Evolutionary conservation across 371 early-diverging fungal species (phyloP).

Genomic region (Mucor sp.): DNA sequence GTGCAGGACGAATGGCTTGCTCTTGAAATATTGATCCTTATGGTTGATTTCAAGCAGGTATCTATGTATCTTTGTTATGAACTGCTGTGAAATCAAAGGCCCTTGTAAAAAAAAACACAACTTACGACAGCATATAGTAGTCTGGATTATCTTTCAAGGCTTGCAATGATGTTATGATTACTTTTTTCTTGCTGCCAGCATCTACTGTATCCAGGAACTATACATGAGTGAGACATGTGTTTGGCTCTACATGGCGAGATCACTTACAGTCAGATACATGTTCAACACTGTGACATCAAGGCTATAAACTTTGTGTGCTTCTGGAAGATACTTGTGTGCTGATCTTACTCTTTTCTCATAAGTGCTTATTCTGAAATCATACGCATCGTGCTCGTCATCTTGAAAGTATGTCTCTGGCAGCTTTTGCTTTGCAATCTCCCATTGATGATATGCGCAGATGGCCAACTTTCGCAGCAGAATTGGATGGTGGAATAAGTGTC

Average conservation of each 20-base stretch:
- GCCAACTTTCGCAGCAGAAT: slow-evolving; percentile 13
- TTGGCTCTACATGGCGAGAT: neutral
- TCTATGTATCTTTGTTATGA: neutral
- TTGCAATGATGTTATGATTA: neutral
- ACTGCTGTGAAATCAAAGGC: neutral
- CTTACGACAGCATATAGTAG: slow-evolving; percentile 6
- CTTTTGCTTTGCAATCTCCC: neutral
- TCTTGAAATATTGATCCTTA: neutral
- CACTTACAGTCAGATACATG: neutral
- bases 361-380: neutral
- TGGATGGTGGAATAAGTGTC: slow-evolving; percentile 7
- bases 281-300: slow-evolving; percentile 2
- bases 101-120: neutral
- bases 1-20: neutral
- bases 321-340: neutral
- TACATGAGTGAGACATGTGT: neutral
- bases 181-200: neutral
- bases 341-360: neutral
- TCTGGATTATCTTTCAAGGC: neutral
- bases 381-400: neutral
- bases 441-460: slow-evolving; percentile 6
- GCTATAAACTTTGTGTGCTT: neutral
- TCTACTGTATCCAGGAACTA: slow-evolving; percentile 7
- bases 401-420: slow-evolving; percentile 2
- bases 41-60: neutral